These are phyloP conservation scores for Sporisorium iseilematis-ciliati DNA, from an alignment of 1,284 basidiomycete genomes.

Conservation along the genomic window DNA sequence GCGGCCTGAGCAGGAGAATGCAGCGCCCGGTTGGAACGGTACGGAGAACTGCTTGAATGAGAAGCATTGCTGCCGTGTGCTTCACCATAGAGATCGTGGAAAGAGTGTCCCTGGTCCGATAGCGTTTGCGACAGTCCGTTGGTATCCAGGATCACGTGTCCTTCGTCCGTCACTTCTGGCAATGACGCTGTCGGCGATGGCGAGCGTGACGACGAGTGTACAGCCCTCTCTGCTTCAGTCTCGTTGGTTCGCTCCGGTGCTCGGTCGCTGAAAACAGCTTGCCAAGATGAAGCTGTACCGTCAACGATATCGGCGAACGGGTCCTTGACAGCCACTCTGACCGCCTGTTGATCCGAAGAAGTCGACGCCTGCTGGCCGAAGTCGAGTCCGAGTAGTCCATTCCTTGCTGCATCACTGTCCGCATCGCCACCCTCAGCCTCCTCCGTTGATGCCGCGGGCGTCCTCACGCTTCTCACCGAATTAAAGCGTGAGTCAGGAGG, in stretches of 20 bases:
- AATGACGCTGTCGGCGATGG: neutral
- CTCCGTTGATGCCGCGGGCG: neutral
- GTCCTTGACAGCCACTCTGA: neutral
- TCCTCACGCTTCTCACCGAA: conserved; percentile 4
- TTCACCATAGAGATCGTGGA: conserved; percentile 15
- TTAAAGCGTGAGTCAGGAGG: conserved; percentile 9
- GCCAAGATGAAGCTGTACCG: conserved; percentile 44
- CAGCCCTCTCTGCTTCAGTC: neutral
- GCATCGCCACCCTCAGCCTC: neutral
- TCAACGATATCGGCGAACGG: conserved; percentile 34
- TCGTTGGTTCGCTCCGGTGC: neutral
- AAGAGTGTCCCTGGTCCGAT: conserved; percentile 36
- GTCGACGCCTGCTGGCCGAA: conserved; percentile 10
- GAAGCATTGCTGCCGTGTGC: conserved; percentile 7
- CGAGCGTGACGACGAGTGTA: neutral
- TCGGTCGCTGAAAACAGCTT: conserved; percentile 38
- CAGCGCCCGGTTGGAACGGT: conserved; percentile 38
- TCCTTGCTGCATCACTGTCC: conserved; percentile 21
- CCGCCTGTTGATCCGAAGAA: neutral
- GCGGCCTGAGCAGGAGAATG: conserved; percentile 2
- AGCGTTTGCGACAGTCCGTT: conserved; percentile 48
- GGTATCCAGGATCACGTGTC: conserved; percentile 33
- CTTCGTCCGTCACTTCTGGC: conserved; percentile 12
- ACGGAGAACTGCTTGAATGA: conserved; percentile 7
- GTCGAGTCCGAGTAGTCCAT: conserved; percentile 28